Evolutionary conservation across 2,329 filamentous ascomycete genomes (phyloP).

Genomic region (Aspergillus japonicus): DNA sequence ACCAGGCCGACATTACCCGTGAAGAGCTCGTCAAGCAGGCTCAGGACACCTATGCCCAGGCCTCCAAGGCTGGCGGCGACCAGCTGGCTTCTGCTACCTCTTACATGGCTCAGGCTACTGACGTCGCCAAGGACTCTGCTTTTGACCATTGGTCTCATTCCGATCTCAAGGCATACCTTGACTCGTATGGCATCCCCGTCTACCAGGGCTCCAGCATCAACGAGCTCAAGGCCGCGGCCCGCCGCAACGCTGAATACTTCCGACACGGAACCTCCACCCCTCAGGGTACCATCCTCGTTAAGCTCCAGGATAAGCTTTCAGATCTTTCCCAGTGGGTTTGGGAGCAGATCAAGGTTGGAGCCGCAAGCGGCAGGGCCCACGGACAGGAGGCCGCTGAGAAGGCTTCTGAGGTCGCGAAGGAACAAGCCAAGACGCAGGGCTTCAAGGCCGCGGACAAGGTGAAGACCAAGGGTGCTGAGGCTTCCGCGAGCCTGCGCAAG

Average conservation of each 20-base stretch:
- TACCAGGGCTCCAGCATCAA: conserved; percentile 69
- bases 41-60: conserved; percentile 47
- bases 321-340: conserved; percentile 48
- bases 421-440: conserved; percentile 39
- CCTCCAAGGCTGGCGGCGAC: conserved; percentile 48
- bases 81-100: conserved; percentile 66
- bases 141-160: conserved; percentile 72
- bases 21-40: conserved; percentile 68
- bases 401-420: not conserved
- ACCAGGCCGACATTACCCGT: conserved; percentile 64
- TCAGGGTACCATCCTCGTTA: conserved; percentile 64
- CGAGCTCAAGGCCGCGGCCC: conserved; percentile 67
- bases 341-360: conserved; percentile 50
- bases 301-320: conserved; percentile 58
- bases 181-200: conserved; percentile 70
- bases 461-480: conserved; percentile 51
- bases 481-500: conserved; percentile 40
- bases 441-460: conserved; percentile 42
- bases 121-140: conserved; percentile 60
- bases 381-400: conserved; percentile 51
- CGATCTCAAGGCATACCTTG: conserved; percentile 75
- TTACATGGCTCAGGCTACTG: conserved; percentile 66
- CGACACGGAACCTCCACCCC: conserved; percentile 70
- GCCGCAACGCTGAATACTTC: conserved; percentile 74
- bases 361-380: conserved; percentile 47